A percentile compares a stretch with the other conserved stretches of the same genome.
Conservation (phyloP, 176 grass and related monocot species). For the Leersia perrieri region DNA sequence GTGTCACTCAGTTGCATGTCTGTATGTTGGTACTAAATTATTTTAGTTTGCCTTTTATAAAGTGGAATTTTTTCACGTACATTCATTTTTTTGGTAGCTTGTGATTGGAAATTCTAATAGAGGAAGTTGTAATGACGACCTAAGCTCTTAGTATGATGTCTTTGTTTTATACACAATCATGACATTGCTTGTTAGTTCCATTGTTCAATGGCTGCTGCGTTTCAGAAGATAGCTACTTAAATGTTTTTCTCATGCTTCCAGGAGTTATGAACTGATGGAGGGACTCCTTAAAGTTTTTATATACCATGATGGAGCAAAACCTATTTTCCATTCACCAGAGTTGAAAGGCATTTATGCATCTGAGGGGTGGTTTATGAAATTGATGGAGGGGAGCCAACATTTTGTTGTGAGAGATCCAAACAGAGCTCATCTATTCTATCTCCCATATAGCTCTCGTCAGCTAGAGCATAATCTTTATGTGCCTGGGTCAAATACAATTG, state of each 20-base stretch:
- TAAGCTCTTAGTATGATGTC: background rate
- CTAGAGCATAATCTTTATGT: constrained; percentile 72
- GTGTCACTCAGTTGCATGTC: background rate
- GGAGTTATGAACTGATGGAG: constrained; percentile 97
- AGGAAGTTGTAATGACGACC: background rate
- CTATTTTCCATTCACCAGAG: constrained; percentile 78
- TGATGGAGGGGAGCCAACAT: constrained; percentile 67
- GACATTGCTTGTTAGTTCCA: background rate
- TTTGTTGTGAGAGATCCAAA: constrained; percentile 68
- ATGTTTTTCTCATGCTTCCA: constrained; percentile 32
- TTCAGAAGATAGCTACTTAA: constrained; percentile 7
- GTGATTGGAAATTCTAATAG: background rate
- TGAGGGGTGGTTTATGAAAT: constrained; percentile 97
- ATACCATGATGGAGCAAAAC: constrained; percentile 76
- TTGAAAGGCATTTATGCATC: constrained; percentile 88
- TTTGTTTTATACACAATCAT: background rate
- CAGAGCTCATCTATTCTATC: constrained; percentile 77
- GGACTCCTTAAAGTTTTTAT: constrained; percentile 77
- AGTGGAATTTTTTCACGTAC: background rate
- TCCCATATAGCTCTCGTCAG: constrained; percentile 73
- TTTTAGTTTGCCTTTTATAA: background rate
- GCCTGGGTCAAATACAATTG: constrained; percentile 68
- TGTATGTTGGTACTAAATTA: constrained; percentile 7
- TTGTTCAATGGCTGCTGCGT: background rate
- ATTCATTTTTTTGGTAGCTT: background rate